phyloP scores from a whole-genome alignment of 1,139 yeast species.

The Insectozyma bohioensis region DNA sequence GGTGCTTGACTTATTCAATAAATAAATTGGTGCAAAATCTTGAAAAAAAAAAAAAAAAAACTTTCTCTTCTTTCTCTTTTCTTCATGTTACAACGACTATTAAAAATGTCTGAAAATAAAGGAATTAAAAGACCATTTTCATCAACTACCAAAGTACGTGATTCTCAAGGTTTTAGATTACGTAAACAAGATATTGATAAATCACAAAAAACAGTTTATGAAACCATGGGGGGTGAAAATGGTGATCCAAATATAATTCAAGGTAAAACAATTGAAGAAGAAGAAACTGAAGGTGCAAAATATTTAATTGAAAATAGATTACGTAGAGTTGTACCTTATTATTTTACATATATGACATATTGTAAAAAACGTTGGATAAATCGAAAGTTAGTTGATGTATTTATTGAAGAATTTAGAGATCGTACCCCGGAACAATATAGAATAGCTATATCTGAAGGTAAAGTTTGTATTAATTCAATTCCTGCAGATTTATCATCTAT shows the following conservation, averaged over 20 bases:
- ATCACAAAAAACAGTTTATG: slow-evolving; percentile 37
- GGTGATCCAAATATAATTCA: slow-evolving; percentile 25
- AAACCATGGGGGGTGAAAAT: slow-evolving; percentile 33
- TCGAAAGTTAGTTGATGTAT: slow-evolving; percentile 72
- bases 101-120: slow-evolving; percentile 8
- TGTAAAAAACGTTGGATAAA: slow-evolving; percentile 94
- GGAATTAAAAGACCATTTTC: slow-evolving; percentile 26
- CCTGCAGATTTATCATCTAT: slow-evolving; percentile 65
- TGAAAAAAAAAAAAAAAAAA: no score
- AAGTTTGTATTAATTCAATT: slow-evolving; percentile 67
- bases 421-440: slow-evolving; percentile 67
- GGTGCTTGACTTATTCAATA: background rate
- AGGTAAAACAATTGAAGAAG: slow-evolving; percentile 51
- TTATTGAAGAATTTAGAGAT: slow-evolving; percentile 82
- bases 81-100: background rate
- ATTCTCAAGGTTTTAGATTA: slow-evolving; percentile 50
- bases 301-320: slow-evolving; percentile 58
- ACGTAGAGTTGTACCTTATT: slow-evolving; percentile 80
- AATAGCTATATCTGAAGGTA: slow-evolving; percentile 67
- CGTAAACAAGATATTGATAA: slow-evolving; percentile 49
- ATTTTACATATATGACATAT: slow-evolving; percentile 83
- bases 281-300: slow-evolving; percentile 53
- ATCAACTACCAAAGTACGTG: slow-evolving; percentile 29
- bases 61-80: no score
- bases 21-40: background rate